Evolutionary conservation across 768 basidiomycete species (phyloP).

Genomic region (Mycena polygramma): DNA sequence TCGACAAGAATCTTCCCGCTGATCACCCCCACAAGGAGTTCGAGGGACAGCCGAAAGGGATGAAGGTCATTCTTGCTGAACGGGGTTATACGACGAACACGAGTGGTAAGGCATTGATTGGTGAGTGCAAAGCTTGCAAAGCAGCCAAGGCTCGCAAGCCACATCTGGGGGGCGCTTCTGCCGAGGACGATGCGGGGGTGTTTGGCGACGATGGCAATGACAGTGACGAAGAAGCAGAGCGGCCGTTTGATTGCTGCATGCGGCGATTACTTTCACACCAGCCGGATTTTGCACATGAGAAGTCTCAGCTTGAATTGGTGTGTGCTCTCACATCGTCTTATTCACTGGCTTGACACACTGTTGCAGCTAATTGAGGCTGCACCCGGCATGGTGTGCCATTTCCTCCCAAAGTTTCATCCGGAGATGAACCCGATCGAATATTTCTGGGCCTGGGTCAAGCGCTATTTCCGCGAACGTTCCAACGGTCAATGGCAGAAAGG

Average conservation of each 20-base stretch:
- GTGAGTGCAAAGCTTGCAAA: slow-evolving; percentile 30
- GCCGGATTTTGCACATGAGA: slow-evolving; percentile 31
- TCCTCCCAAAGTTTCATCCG: slow-evolving; percentile 20
- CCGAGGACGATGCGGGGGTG: slow-evolving; percentile 3
- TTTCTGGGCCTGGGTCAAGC: slow-evolving; percentile 28
- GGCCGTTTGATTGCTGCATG: slow-evolving; percentile 37
- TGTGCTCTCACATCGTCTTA: neutral
- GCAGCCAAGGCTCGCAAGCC: slow-evolving; percentile 12
- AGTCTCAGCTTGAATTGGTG: slow-evolving; percentile 36
- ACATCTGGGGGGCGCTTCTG: slow-evolving; percentile 10
- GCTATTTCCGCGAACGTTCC: slow-evolving; percentile 8
- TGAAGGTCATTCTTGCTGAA: slow-evolving; percentile 35
- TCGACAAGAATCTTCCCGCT: slow-evolving; percentile 17
- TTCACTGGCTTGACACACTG: neutral
- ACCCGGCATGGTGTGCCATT: slow-evolving; percentile 18
- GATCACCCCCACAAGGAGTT: slow-evolving; percentile 33
- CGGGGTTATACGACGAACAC: slow-evolving; percentile 27
- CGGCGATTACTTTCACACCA: slow-evolving; percentile 32
- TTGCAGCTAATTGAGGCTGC: slow-evolving; percentile 14
- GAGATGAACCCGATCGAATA: slow-evolving; percentile 28
- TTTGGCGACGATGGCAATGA: slow-evolving; percentile 22
- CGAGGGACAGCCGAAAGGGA: slow-evolving; percentile 36
- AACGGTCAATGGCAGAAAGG: neutral
- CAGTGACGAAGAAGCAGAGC: slow-evolving; percentile 27
- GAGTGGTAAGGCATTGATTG: slow-evolving; percentile 13